Base-by-base conservation (phyloP, 345 rosid species). In the Rubroshorea leprosula region DNA sequence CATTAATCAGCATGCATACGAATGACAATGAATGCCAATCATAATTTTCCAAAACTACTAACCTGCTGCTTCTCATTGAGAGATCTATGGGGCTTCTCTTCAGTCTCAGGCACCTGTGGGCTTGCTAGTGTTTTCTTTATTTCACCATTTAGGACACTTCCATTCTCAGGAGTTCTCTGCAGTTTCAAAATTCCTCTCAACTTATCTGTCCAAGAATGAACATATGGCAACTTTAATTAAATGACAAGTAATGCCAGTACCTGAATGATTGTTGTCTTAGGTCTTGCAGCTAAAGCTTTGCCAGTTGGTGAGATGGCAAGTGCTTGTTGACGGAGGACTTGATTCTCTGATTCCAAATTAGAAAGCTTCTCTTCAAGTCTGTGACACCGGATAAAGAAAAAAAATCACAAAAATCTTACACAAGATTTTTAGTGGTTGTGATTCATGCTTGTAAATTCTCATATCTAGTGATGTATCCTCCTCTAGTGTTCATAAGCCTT, bases 1-100 rank as follows among this genome's bases (percentile, higher is more conserved):
- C n/a, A n/a, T n/a, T n/a, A n/a, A n/a, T n/a, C n/a, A n/a, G n/a
- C n/a, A n/a, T n/a, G n/a, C n/a, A n/a, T n/a, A n/a, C n/a, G 95
- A 60, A 49, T 15, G 29, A 41, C 19, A 0, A 21, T 26, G 27
- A 18, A 46, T 58, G 16, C 5, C 35, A 48, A 5, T 31, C 48
- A 48, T 21, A 60, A 47, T 5, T 60, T 48, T 21, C 18, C 4
- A 35, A 49, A 26, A 26, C 46, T 26, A 61, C 55, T 46, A 57
- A 83, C 99, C 97, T 76, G 96, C 76, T 93, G 99, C 76, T 80
- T 93, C 79, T 87, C 94, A 62, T 87, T 89, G 41, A 93, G 96
- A 57, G 92, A 83, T 66, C 76, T 93, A 68, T 82, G 97, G 49
- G 94, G 94, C 61, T 72, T 89, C 64, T 84, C 86, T 71, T 89